phyloP scores from a whole-genome alignment of 768 basidiomycete species.

The Lactarius evosmus region DNA sequence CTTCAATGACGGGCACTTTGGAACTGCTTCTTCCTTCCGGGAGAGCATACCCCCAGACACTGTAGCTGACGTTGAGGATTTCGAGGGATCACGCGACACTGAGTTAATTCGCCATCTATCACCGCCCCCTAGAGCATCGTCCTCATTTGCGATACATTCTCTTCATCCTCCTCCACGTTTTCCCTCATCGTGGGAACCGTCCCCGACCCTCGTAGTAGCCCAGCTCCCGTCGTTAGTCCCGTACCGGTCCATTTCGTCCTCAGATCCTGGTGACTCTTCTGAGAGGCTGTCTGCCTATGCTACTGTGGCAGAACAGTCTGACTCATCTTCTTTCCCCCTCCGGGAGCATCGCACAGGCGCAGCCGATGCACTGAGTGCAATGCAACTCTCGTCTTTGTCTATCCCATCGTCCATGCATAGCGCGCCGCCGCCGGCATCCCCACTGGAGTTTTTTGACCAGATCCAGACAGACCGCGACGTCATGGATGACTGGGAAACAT shows the following conservation, averaged over 20 bases:
- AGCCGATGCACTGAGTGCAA: constrained; percentile 32
- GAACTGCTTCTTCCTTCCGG: constrained; percentile 22
- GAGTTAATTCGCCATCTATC: constrained; percentile 24
- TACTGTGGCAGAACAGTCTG: constrained; percentile 19
- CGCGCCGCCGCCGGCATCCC: constrained; percentile 61
- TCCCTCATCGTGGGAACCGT: constrained; percentile 4
- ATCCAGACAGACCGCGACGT: constrained; percentile 68
- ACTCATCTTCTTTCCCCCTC: not conserved
- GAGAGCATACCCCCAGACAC: constrained; percentile 29
- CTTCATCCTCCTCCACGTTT: constrained; percentile 27
- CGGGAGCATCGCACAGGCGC: constrained; percentile 4
- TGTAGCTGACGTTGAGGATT: constrained; percentile 1
- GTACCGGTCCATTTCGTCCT: constrained; percentile 22
- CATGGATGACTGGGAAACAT: constrained; percentile 69
- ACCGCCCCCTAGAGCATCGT: constrained; percentile 28
- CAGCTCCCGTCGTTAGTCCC: constrained; percentile 5
- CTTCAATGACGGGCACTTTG: constrained; percentile 61
- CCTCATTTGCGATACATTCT: constrained; percentile 25
- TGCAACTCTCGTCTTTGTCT: constrained; percentile 47
- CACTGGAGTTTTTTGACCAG: constrained; percentile 71
- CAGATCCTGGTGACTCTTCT: constrained; percentile 29
- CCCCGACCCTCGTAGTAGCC: not conserved
- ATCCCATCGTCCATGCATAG: constrained; percentile 50
- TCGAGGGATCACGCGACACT: not conserved
- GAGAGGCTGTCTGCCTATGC: constrained; percentile 26